Percentiles rank a stretch among this genome's conserved stretches.
These are phyloP conservation scores for Spirogloea muscicola DNA, from an alignment of 139 green algal species.

Conservation along the genomic window DNA sequence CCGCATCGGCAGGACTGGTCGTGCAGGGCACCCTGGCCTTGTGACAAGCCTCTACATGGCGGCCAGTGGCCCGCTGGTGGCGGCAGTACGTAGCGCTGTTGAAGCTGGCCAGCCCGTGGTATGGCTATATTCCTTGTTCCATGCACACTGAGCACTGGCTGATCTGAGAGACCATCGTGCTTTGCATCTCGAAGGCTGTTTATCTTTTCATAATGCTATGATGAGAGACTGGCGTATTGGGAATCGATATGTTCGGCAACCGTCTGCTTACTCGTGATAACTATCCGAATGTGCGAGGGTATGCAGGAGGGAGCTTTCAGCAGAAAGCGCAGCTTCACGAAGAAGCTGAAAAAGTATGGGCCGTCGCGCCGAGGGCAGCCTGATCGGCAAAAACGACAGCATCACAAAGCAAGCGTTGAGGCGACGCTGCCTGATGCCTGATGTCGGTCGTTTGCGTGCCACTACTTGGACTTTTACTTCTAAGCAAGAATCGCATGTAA, in stretches of 20 bases:
- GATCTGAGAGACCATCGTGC: neutral
- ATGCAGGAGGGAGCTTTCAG: conserved; percentile 84
- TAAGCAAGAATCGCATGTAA: too few relatives aligned
- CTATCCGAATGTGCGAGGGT: conserved; percentile 27
- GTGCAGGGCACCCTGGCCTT: conserved; percentile 66
- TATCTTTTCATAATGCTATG: neutral
- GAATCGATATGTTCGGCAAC: neutral
- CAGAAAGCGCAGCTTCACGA: conserved; percentile 80
- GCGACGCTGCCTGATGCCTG: too few relatives aligned
- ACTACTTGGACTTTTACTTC: too few relatives aligned
- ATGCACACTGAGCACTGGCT: too few relatives aligned
- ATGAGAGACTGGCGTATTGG: neutral
- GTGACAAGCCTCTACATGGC: conserved; percentile 78
- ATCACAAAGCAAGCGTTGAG: too few relatives aligned
- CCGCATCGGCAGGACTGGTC: conserved; percentile 61
- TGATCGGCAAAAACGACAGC: too few relatives aligned
- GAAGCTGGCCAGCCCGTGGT: conserved; percentile 48
- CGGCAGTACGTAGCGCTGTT: conserved; percentile 46
- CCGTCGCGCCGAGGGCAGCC: too few relatives aligned
- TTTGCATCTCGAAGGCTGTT: neutral
- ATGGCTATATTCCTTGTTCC: too few relatives aligned
- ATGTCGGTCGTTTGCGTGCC: too few relatives aligned
- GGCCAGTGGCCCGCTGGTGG: conserved; percentile 57
- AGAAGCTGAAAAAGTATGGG: conserved; percentile 82
- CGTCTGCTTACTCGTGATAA: neutral